Conservation (phyloP, 2,329 filamentous ascomycete genomes). For the Colletotrichum coccodes region DNA sequence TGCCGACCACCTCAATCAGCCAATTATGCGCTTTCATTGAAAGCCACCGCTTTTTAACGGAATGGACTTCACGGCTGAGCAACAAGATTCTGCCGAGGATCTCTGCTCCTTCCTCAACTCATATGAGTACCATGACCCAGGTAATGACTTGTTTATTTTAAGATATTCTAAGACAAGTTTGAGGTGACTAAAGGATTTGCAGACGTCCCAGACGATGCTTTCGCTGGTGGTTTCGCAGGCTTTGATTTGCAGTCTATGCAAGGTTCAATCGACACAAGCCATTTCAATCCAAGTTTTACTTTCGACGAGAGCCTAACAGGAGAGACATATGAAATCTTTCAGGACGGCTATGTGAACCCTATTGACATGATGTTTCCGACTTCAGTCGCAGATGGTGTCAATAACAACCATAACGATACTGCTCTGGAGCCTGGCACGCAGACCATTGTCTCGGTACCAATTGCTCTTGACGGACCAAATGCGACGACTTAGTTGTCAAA, state of each 20-base stretch:
- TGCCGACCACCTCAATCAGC: background rate
- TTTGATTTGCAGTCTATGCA: background rate
- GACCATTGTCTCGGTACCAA: accelerated
- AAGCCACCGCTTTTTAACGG: background rate
- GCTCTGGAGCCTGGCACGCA: no score
- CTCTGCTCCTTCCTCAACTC: no score
- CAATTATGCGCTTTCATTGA: background rate
- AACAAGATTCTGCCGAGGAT: no score
- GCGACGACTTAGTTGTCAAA: conserved; percentile 4
- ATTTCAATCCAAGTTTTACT: no score
- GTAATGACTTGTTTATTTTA: background rate
- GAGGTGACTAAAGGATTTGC: background rate
- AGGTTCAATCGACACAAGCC: no score
- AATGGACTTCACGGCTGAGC: background rate
- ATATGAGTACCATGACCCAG: accelerated
- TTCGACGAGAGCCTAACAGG: no score
- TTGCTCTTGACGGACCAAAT: background rate
- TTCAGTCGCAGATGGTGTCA: accelerated
- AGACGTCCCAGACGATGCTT: background rate
- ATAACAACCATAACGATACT: background rate
- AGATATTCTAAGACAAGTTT: no score
- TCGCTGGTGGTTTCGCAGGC: no score
- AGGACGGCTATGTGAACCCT: no score
- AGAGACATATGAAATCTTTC: no score
- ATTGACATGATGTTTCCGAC: background rate